Evolutionary conservation across 495 filamentous ascomycete species (phyloP).

Genomic region (Xylaria longipes): DNA sequence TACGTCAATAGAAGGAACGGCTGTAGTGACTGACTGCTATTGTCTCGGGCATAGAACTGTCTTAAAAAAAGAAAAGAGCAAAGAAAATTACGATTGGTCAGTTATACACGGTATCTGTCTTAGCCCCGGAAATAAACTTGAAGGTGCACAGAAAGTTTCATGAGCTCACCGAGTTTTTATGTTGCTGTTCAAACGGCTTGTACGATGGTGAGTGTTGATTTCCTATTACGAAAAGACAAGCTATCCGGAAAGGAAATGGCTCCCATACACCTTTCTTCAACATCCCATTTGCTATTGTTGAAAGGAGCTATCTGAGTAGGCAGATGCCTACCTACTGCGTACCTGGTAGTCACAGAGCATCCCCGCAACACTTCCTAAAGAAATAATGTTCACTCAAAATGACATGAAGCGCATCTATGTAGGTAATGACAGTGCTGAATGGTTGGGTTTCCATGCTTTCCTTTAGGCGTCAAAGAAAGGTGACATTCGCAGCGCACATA

Average conservation of each 20-base stretch:
- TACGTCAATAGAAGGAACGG: neutral
- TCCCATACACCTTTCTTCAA: no score
- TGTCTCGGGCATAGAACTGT: neutral
- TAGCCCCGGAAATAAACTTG: neutral
- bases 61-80: neutral
- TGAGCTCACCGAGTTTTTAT: neutral
- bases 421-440: neutral
- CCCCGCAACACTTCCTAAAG: neutral
- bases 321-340: neutral
- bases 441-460: neutral
- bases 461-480: neutral
- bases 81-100: slow-evolving; percentile 2
- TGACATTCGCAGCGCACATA: neutral
- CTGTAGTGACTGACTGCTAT: neutral
- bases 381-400: neutral
- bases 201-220: neutral
- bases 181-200: neutral
- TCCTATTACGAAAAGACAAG: neutral
- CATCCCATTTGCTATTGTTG: neutral
- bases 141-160: neutral
- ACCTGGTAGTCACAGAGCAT: neutral
- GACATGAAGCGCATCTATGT: neutral
- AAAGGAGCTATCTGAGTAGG: neutral
- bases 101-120: slow-evolving; percentile 7
- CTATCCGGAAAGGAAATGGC: neutral